Base-by-base conservation (phyloP, 2,329 filamentous ascomycete species). In the Calonectria hongkongensis region DNA sequence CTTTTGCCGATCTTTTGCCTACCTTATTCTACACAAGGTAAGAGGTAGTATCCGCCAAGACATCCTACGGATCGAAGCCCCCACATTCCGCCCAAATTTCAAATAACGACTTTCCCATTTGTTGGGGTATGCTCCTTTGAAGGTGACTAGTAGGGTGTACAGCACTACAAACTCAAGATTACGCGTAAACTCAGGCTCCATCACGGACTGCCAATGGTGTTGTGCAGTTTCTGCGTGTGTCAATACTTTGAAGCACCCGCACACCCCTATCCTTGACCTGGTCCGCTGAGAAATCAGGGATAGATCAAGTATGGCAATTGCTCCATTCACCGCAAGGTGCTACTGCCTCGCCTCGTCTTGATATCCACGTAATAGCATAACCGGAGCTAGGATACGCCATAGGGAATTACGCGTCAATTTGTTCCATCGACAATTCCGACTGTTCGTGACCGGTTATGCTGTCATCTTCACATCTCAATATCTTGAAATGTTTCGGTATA, bases 31-130 rank as follows among this genome's bases (percentile, higher is more conserved):
- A 25, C 25, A 6, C 45, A 36, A 41, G n/a, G 54, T 9, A 60
- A 12, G 3, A 27, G 9, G 33, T 25, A 28, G 30, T 18, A 41
- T 41, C 21, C 15, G 21, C n/a, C 21, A 13, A 25, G 33, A 39
- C 16, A 3, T 27, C 5, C 13, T 58, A n/a, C 21, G 39, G 13
- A n/a, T 18, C 4, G 4, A 25, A 39, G 33, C 10, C 33, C 33
- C 33, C 54, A 48, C 45, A 48, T 27, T 27, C 2, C 12, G 21
- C 25, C 33, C 21, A 41, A 27, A 58, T 58, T 58, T 13, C 54
- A 39, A 58, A 58, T 58, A 41, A 4, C n/a, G n/a, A 8, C 13
- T 21, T 60, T 36, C 13, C n/a, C 18, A 60, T 60, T 60, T 60
- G 54, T 60, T 25, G 25, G 5, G 25, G 4, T 7, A 8, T 10